A percentile compares a stretch with the other conserved stretches of the same genome.
Evolutionary conservation across 495 filamentous ascomycete species (phyloP).

Genomic region (Acidiella bohemica): DNA sequence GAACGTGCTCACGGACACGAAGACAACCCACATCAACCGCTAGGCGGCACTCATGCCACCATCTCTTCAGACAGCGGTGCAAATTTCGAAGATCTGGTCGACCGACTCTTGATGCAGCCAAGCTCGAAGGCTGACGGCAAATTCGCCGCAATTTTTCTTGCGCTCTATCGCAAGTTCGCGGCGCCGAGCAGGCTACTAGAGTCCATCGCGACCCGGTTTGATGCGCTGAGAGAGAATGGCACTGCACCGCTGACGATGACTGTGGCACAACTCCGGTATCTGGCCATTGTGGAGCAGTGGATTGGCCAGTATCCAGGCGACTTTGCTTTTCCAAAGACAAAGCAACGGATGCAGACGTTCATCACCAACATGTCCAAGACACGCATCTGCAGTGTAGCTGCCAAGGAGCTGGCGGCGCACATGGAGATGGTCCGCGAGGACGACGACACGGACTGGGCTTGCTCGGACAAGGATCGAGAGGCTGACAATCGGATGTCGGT

Average conservation of each 20-base stretch:
- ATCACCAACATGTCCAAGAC: slow-evolving; percentile 52
- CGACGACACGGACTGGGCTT: slow-evolving; percentile 32
- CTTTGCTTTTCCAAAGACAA: slow-evolving; percentile 70
- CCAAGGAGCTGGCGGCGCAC: slow-evolving; percentile 62
- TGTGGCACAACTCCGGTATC: slow-evolving; percentile 64
- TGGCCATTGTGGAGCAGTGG: slow-evolving; percentile 80
- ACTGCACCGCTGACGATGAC: slow-evolving; percentile 50
- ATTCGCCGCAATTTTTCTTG: slow-evolving; percentile 75
- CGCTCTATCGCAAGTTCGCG: slow-evolving; percentile 90
- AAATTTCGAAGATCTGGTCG: slow-evolving; percentile 78
- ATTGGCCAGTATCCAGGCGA: slow-evolving; percentile 82
- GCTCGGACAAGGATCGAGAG: slow-evolving; percentile 23
- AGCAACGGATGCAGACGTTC: slow-evolving; percentile 55
- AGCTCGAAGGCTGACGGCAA: slow-evolving; percentile 77
- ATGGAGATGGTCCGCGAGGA: slow-evolving; percentile 41
- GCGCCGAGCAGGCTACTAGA: slow-evolving; percentile 62
- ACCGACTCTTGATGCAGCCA: slow-evolving; percentile 64
- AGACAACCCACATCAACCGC: not conserved
- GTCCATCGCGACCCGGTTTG: slow-evolving; percentile 60
- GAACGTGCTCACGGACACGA: slow-evolving; percentile 12
- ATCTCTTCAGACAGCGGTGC: slow-evolving; percentile 22
- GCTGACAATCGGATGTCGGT: not conserved
- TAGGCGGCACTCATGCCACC: not conserved
- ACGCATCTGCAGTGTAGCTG: slow-evolving; percentile 65
- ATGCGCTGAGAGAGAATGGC: slow-evolving; percentile 41